Conservation (phyloP, 495 filamentous ascomycete species). For the Xylaria venustula region DNA sequence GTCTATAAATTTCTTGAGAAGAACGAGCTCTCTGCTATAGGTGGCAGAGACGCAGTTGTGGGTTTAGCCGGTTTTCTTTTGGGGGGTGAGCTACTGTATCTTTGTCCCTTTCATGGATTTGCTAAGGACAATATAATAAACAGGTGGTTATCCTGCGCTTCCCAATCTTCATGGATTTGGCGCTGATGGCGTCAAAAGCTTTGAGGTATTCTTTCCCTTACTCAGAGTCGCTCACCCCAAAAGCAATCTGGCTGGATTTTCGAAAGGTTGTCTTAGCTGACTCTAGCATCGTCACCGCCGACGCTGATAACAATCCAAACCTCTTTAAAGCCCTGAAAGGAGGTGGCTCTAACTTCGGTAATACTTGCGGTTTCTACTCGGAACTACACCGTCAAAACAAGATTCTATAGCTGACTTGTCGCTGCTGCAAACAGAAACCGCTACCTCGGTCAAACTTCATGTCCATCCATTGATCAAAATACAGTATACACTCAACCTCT, state of each 20-base stretch:
- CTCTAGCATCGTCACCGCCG: too few relatives aligned
- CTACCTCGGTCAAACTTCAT: conserved; percentile 5
- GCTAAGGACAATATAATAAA: not conserved
- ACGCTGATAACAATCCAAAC: too few relatives aligned
- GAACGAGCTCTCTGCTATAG: not conserved
- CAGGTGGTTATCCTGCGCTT: not conserved
- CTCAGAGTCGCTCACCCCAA: too few relatives aligned
- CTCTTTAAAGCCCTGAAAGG: too few relatives aligned
- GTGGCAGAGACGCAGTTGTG: not conserved
- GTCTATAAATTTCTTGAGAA: not conserved
- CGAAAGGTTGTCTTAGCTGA: too few relatives aligned
- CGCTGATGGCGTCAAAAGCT: not conserved
- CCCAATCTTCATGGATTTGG: not conserved
- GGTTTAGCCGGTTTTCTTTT: not conserved
- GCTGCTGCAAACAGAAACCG: not conserved
- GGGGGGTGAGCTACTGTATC: not conserved
- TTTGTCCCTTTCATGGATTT: not conserved
- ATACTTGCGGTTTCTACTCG: too few relatives aligned
- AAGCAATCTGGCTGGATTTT: too few relatives aligned
- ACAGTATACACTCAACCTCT: conserved; percentile 10
- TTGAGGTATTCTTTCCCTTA: not conserved
- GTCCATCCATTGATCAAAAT: not conserved
- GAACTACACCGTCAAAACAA: not conserved
- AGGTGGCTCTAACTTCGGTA: too few relatives aligned
- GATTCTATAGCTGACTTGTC: not conserved